A percentile compares a stretch with the other conserved stretches of the same genome.
Conservation (phyloP, 2,329 filamentous ascomycete genomes). For the Diplodia scrobiculata region DNA sequence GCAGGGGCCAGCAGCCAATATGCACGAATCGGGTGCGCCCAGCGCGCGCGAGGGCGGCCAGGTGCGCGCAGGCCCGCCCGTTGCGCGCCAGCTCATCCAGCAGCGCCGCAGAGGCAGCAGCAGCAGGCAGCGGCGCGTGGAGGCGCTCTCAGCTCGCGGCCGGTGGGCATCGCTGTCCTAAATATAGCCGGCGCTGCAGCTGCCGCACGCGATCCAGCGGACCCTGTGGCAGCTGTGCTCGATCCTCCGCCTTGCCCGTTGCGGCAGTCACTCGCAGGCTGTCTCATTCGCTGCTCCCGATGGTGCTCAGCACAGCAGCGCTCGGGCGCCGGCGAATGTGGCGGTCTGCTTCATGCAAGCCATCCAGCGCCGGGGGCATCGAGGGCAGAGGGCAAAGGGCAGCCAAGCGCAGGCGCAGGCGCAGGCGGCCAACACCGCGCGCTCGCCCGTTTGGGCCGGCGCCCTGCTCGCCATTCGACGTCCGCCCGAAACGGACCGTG, state of each 20-base stretch:
- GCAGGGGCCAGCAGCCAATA: constrained; percentile 26
- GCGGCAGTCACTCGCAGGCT: constrained; percentile 21
- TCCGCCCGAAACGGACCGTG: constrained; percentile 35
- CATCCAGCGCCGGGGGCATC: constrained; percentile 24
- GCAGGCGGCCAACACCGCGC: constrained; percentile 20
- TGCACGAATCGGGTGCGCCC: constrained; percentile 26
- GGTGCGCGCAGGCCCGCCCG: constrained; percentile 25
- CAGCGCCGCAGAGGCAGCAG: constrained; percentile 19
- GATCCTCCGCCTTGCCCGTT: constrained; percentile 25
- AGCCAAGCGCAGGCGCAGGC: constrained; percentile 5
- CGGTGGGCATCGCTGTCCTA: constrained; percentile 6
- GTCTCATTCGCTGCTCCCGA: constrained; percentile 26
- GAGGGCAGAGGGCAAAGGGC: constrained; percentile 16
- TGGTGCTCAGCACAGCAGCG: constrained; percentile 15
- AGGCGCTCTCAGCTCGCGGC: constrained; percentile 13
- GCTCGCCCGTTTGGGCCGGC: constrained; percentile 26
- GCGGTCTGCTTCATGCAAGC: constrained; percentile 30
- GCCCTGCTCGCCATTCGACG: constrained; percentile 27
- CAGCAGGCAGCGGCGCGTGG: constrained; percentile 11
- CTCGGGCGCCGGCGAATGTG: constrained; percentile 23
- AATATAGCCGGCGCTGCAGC: constrained; percentile 27
- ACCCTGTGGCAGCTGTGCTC: constrained; percentile 26
- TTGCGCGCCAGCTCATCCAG: constrained; percentile 23
- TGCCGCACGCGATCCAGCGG: constrained; percentile 26
- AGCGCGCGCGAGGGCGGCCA: constrained; percentile 15